Base-by-base conservation (phyloP, 306 rosid species). In the Dicorynia guianensis region DNA sequence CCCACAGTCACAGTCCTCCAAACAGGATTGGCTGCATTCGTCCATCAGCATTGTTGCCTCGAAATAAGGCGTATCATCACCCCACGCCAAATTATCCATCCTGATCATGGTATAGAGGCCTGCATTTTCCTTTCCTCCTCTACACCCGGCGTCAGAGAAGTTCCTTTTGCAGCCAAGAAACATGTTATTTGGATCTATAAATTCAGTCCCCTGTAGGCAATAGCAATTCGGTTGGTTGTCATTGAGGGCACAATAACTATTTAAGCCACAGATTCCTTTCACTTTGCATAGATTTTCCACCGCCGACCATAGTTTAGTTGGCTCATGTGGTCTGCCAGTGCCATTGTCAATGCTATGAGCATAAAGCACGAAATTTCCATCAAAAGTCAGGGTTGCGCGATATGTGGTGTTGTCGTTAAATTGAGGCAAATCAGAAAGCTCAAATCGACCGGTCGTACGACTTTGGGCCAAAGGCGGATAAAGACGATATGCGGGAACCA, bases 1-100 rank as follows among this genome's bases (percentile, higher is more conserved):
- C 61, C 69, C 76, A 11, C 84, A 83, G n/a, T 54, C 19, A 67
- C 77, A 83, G 54, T 83, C 87, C 4, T 25, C 48, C 47, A 79
- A 71, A 54, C 87, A 83, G 53, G 81, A 25, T 14, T 0, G 11
- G 38, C 38, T 1, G 66, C 87, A 83, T 0, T 76, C 67, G 7
- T 75, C 72, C 57, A 8, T 4, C 5, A 10, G 1, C 64, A 66
- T 71, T 8, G 2, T 0, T 19, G 9, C 59, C 18, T 0, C 1
- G 1, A 5, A 15, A 61, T 79, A 83, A 79, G 82, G n/a, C 46
- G 0, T 0, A 12, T 66, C 79, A 12, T 66, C 79, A 1, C 4
- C 15, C 76, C 72, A 53, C 0, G 0, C 0, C 35, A 65, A 25
- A 38, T 30, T 11, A 3, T 8, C 5, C 60, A 76, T 13, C 5